Evolutionary conservation across 306 rosid genomes (phyloP).

Genomic region (Rosa chinensis): DNA sequence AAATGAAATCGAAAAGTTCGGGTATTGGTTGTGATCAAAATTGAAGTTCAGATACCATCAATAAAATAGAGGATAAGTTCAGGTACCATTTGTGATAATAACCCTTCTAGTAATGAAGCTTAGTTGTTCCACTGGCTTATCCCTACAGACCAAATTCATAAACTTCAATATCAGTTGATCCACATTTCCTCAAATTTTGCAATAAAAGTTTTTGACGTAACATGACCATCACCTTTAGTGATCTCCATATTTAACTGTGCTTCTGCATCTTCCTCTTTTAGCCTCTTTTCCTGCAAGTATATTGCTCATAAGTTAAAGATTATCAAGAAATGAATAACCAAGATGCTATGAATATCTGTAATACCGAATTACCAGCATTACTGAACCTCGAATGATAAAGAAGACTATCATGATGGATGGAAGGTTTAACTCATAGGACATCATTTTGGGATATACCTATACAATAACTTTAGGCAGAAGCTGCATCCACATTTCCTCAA

Average conservation of each 20-base stretch:
- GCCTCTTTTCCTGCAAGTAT: conserved; percentile 67
- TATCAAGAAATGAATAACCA: conserved; percentile 10
- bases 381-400: conserved; percentile 20
- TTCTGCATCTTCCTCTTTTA: conserved; percentile 81
- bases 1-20: too few relatives aligned
- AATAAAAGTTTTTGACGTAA: too few relatives aligned
- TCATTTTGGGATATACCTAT: conserved; percentile 49
- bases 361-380: conserved; percentile 13
- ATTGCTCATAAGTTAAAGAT: conserved; percentile 24
- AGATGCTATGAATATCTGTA: conserved; percentile 2
- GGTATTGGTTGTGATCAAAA: too few relatives aligned
- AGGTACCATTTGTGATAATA: too few relatives aligned
- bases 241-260: conserved; percentile 63
- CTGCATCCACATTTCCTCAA: conserved; percentile 92
- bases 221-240: too few relatives aligned
- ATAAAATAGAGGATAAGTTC: too few relatives aligned
- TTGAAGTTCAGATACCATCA: too few relatives aligned
- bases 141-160: too few relatives aligned
- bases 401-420: conserved; percentile 9
- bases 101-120: too few relatives aligned
- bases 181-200: too few relatives aligned
- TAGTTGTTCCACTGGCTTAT: too few relatives aligned
- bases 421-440: background rate
- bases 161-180: too few relatives aligned
- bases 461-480: conserved; percentile 83